Evolutionary conservation across 140 eudicot species (phyloP).

Genomic region (Bidens hawaiensis): DNA sequence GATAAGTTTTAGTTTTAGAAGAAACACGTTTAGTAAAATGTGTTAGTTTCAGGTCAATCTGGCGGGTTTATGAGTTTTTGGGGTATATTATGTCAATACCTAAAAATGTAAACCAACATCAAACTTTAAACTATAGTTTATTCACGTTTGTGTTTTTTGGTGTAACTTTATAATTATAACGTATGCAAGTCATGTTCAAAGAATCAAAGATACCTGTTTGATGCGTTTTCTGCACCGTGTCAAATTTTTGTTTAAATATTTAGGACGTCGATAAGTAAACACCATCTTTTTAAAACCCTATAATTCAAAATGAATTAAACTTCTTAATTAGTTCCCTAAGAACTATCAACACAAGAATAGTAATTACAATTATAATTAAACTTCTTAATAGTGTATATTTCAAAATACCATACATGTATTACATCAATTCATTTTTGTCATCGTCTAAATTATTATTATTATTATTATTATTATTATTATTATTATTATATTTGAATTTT

Average conservation of each 20-base stretch:
- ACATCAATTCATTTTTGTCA: background rate
- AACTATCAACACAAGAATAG: background rate
- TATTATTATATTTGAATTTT: slow-evolving; percentile 13
- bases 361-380: background rate
- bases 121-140: background rate
- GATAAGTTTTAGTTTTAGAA: too few relatives aligned
- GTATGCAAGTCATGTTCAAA: too few relatives aligned
- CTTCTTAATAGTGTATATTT: background rate
- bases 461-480: too few relatives aligned
- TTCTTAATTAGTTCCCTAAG: too few relatives aligned
- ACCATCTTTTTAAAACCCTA: too few relatives aligned
- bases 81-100: background rate
- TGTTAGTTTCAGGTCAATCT: background rate
- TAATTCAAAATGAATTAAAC: too few relatives aligned
- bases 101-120: background rate
- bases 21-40: background rate
- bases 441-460: background rate
- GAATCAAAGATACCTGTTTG: too few relatives aligned
- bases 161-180: background rate
- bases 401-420: background rate
- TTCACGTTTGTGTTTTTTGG: background rate
- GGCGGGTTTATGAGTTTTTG: background rate
- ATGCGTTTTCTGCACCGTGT: too few relatives aligned
- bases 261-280: too few relatives aligned
- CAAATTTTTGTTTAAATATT: too few relatives aligned